Conservation (phyloP, 768 basidiomycete genomes). For the Podaxis sp. region DNA sequence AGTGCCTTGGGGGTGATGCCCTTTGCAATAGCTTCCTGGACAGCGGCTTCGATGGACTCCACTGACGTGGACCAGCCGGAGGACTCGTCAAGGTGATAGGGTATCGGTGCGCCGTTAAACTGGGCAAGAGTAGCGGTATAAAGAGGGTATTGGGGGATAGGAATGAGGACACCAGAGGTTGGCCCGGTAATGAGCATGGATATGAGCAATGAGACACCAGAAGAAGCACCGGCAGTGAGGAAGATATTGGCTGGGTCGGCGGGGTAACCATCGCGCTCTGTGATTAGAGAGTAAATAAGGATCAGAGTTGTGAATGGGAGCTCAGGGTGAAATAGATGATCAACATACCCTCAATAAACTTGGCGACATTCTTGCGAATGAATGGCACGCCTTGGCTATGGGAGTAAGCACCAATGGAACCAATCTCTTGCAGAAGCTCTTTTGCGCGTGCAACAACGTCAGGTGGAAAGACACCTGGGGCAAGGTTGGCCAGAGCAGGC, state of each 20-base stretch:
- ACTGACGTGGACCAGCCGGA: constrained; percentile 81
- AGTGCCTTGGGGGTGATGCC: constrained; percentile 73
- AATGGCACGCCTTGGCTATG: constrained; percentile 90
- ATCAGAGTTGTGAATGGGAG: constrained; percentile 3
- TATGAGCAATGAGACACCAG: constrained; percentile 86
- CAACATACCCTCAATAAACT: constrained; percentile 77
- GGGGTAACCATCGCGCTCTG: constrained; percentile 89
- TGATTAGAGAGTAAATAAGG: not conserved
- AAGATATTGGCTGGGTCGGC: constrained; percentile 84
- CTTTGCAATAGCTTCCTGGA: constrained; percentile 59
- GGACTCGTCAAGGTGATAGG: constrained; percentile 86
- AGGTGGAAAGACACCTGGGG: constrained; percentile 72
- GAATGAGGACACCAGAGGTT: constrained; percentile 80
- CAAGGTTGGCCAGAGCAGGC: constrained; percentile 76
- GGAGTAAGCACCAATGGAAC: constrained; percentile 92
- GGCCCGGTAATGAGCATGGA: constrained; percentile 70
- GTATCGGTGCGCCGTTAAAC: constrained; percentile 71
- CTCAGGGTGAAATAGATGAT: not conserved
- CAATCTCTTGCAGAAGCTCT: constrained; percentile 79
- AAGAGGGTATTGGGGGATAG: constrained; percentile 97
- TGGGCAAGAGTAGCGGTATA: constrained; percentile 95
- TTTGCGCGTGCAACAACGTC: constrained; percentile 85
- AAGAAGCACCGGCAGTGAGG: constrained; percentile 92
- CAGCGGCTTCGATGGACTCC: constrained; percentile 56
- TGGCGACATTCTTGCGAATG: constrained; percentile 84